Evolutionary conservation across 1,139 yeast genomes (phyloP).

Genomic region (Pichia sp.): DNA sequence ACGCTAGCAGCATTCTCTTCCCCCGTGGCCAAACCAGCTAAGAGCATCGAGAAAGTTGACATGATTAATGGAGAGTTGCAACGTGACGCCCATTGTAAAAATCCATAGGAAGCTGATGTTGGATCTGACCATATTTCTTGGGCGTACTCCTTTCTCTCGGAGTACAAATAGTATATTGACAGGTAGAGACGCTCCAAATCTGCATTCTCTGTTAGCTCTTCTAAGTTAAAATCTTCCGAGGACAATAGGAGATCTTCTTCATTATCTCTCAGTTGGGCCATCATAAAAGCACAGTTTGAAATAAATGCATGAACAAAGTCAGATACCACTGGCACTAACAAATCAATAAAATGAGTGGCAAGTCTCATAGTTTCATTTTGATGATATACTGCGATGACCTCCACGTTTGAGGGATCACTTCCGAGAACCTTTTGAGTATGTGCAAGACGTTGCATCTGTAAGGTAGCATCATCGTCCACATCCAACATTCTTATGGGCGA

Average conservation of each 20-base stretch:
- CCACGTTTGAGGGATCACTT: conserved; percentile 17
- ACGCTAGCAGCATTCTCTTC: conserved; percentile 43
- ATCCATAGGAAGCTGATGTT: conserved; percentile 60
- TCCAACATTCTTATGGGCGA: conserved; percentile 40
- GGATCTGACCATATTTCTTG: conserved; percentile 67
- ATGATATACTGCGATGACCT: conserved; percentile 23
- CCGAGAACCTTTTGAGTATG: conserved; percentile 19
- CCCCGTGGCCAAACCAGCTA: conserved; percentile 69
- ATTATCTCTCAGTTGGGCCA: conserved; percentile 72
- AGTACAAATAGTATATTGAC: conserved; percentile 65
- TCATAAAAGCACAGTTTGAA: conserved; percentile 66
- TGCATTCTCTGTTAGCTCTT: conserved; percentile 59
- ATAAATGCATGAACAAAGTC: conserved; percentile 55
- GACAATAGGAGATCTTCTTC: conserved; percentile 80
- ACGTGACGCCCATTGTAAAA: conserved; percentile 80
- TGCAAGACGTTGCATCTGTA: conserved; percentile 18
- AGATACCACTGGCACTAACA: conserved; percentile 34
- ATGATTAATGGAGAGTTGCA: conserved; percentile 80
- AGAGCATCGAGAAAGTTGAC: conserved; percentile 72
- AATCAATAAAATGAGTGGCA: conserved; percentile 24
- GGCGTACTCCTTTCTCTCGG: conserved; percentile 52
- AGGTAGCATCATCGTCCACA: conserved; percentile 30
- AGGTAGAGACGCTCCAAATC: conserved; percentile 85
- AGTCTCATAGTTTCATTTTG: conserved; percentile 29
- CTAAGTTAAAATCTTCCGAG: conserved; percentile 39